Conservation (phyloP, 495 filamentous ascomycete species). For the Paragyromitra xinjiangensis region DNA sequence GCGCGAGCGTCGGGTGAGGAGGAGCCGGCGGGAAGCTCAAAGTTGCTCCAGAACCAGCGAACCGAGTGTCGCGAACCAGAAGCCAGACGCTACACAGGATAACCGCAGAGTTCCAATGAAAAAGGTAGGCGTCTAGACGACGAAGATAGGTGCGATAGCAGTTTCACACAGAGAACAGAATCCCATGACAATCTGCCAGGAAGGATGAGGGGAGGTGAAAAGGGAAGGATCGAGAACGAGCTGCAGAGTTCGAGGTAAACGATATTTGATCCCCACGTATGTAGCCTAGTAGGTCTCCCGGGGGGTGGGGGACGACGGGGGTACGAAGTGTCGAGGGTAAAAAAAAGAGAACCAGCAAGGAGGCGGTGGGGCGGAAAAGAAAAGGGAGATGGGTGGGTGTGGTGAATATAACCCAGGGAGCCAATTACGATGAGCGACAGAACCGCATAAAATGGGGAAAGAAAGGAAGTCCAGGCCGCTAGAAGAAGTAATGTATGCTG, state of each 20-base stretch:
- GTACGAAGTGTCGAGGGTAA: slow-evolving; percentile 44
- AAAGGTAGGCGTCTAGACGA: slow-evolving; percentile 24
- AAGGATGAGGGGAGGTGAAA: slow-evolving; percentile 23
- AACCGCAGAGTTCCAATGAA: slow-evolving; percentile 32
- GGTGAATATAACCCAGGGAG: slow-evolving; percentile 35
- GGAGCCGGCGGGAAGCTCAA: slow-evolving; percentile 22
- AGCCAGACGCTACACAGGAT: slow-evolving; percentile 29
- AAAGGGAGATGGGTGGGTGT: slow-evolving; percentile 53
- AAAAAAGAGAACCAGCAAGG: slow-evolving; percentile 50
- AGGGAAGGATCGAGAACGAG: slow-evolving; percentile 32
- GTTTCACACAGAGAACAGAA: slow-evolving; percentile 43
- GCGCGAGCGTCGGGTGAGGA: slow-evolving; percentile 28
- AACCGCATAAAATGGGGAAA: slow-evolving; percentile 36
- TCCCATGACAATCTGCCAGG: slow-evolving; percentile 41
- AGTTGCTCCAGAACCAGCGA: slow-evolving; percentile 27
- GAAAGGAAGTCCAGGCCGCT: slow-evolving; percentile 8
- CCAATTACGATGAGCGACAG: slow-evolving; percentile 25
- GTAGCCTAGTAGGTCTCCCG: slow-evolving; percentile 34
- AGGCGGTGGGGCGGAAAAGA: slow-evolving; percentile 50
- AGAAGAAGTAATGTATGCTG: slow-evolving; percentile 13
- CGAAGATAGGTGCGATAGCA: slow-evolving; percentile 30
- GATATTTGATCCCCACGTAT: slow-evolving; percentile 44
- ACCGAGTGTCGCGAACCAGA: slow-evolving; percentile 19
- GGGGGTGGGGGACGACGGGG: slow-evolving; percentile 33
- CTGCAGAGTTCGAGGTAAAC: slow-evolving; percentile 43